Conservation (phyloP, 2,329 filamentous ascomycete species). For the Ascochyta viciae-villosae region DNA sequence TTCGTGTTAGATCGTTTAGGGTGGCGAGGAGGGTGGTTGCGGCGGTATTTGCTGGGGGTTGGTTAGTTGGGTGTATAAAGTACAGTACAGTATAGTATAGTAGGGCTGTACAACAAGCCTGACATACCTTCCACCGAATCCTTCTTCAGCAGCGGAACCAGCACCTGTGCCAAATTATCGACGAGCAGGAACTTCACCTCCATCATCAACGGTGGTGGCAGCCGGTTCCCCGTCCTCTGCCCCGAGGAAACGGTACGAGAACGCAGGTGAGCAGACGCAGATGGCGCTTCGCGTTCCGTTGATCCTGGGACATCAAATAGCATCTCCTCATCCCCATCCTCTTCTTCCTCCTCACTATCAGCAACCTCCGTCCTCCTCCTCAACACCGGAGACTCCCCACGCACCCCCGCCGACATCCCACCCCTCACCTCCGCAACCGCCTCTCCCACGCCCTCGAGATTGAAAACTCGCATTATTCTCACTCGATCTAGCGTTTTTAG, state of each 20-base stretch:
- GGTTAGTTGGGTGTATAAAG: conserved; percentile 7
- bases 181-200: conserved; percentile 40
- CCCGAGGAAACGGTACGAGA: background rate
- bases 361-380: conserved; percentile 36
- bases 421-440: conserved; percentile 52
- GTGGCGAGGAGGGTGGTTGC: conserved; percentile 52
- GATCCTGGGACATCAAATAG: conserved; percentile 37
- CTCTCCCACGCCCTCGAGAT: conserved; percentile 57
- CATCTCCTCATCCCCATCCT: conserved; percentile 51
- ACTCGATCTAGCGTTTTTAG: conserved; percentile 48
- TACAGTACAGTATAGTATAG: too few species aligned
- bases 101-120: background rate
- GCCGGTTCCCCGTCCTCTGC: too few species aligned
- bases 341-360: conserved; percentile 47
- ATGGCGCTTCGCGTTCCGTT: background rate
- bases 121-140: conserved; percentile 45
- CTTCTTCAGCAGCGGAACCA: conserved; percentile 48
- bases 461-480: conserved; percentile 60
- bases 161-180: conserved; percentile 49
- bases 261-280: background rate
- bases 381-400: background rate
- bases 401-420: conserved; percentile 19
- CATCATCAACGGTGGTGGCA: too few species aligned
- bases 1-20: conserved; percentile 49
- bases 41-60: conserved; percentile 47